Evolutionary conservation across 805 yeast species (phyloP), one percentile per base, ranked within the genome.

Genomic region (Candida glaebosa): DNA sequence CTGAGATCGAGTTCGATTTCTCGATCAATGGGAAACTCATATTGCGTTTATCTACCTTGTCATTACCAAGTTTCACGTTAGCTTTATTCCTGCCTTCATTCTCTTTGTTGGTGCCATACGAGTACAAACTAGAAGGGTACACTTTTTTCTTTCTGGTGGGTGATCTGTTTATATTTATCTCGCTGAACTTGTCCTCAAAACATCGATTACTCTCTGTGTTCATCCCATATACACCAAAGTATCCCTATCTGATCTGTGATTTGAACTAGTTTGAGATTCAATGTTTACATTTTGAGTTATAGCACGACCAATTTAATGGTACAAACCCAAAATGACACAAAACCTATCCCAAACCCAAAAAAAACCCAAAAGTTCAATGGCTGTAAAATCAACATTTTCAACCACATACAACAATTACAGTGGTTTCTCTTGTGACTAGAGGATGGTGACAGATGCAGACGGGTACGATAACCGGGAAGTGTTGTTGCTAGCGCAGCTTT

Each of bases 401-500:
- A 25, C 30, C 30, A 25, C 30, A 25, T 8, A 14, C 6, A 5
- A 32, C 5, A 32, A 14, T 4, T 7, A 14, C 35, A 28, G 16
- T 28, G 16, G 12, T 28, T 12, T 28, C 5, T 9, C 5, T 5
- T n/a, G 16, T 6, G 31, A 28, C 14, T 10, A 12, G 9, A 28
- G n/a, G 5, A 28, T 28, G 31, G 31, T 28, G 14, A 28, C 31
- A 12, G 31, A 28, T 28, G 31, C 31, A 8, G 37, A 40, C 16
- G 37, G 38, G n/a, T 56, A 53, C 31, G 44, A 31, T 22, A 52
- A 53, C 38, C 48, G 68, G 39, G 73, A 67, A 43, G 51, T 66
- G 8, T 60, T 69, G 19, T 57, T 69, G 17, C 42, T 69, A 12
- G 49, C 67, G 1, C 75, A 70, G 50, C 50, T 69, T 5, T 54